phyloP scores from a whole-genome alignment of 176 grass and related monocot genomes.

The Eragrostis curvula region DNA sequence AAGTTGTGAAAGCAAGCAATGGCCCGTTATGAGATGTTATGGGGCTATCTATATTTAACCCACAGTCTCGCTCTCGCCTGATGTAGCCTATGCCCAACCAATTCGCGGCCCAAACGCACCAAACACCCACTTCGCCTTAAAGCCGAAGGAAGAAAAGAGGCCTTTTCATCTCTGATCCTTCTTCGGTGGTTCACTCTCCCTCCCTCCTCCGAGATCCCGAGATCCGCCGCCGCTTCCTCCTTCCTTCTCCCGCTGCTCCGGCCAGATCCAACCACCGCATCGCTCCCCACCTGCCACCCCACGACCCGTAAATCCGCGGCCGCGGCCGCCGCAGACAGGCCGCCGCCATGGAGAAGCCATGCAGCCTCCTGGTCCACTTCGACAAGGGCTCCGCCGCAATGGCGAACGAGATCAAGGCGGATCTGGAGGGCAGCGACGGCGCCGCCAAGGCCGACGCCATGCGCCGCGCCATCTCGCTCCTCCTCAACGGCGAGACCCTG shows the following conservation, averaged over 20 bases:
- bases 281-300: too few species aligned
- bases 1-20: too few species aligned
- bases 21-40: too few species aligned
- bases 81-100: background rate
- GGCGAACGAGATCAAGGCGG: constrained; percentile 81
- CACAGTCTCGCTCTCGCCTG: too few species aligned
- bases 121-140: background rate
- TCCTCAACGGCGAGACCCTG: constrained; percentile 71
- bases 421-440: constrained; percentile 63
- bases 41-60: too few species aligned
- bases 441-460: constrained; percentile 69
- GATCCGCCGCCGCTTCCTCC: background rate
- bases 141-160: constrained; percentile 9
- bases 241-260: too few species aligned
- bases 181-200: constrained; percentile 3
- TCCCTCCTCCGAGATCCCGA: constrained; percentile 18
- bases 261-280: constrained; percentile 33
- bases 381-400: constrained; percentile 75
- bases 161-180: background rate
- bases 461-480: constrained; percentile 76
- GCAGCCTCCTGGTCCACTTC: constrained; percentile 73
- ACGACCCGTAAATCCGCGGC: too few species aligned
- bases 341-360: constrained; percentile 60
- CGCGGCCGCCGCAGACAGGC: background rate
- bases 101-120: background rate